phyloP scores from a whole-genome alignment of 331 rosid species.

The Rosa hybrid region DNA sequence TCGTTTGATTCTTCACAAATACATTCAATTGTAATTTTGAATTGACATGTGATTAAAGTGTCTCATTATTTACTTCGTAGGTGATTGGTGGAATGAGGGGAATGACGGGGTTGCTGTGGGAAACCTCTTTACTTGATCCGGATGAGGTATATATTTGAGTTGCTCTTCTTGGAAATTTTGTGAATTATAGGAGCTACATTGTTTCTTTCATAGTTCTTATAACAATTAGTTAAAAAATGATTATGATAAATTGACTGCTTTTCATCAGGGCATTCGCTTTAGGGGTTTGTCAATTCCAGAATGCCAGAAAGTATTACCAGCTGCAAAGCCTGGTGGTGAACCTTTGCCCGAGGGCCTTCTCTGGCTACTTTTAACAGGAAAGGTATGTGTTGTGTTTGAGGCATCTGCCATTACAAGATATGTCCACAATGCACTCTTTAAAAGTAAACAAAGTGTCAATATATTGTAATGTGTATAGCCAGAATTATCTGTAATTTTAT shows the following conservation, averaged over 20 bases:
- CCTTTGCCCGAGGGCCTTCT: slow-evolving; percentile 94
- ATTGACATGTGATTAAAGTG: not conserved
- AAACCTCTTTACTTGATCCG: slow-evolving; percentile 91
- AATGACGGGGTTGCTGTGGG: slow-evolving; percentile 97
- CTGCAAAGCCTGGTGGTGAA: slow-evolving; percentile 86
- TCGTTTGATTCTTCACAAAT: not conserved
- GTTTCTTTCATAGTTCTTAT: not conserved
- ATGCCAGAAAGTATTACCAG: slow-evolving; percentile 84
- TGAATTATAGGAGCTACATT: not conserved
- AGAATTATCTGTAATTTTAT: slow-evolving; percentile 7
- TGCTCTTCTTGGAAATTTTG: slow-evolving; percentile 5
- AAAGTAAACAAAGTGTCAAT: slow-evolving; percentile 7
- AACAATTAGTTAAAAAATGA: not conserved
- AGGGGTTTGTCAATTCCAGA: slow-evolving; percentile 89
- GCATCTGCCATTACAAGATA: slow-evolving; percentile 7
- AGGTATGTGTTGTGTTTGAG: slow-evolving; percentile 40
- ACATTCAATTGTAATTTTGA: not conserved
- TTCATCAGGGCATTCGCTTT: slow-evolving; percentile 87
- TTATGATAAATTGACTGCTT: slow-evolving; percentile 5
- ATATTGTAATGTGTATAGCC: slow-evolving; percentile 9
- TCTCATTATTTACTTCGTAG: slow-evolving; percentile 21
- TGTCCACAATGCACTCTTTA: not conserved
- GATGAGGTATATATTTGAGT: slow-evolving; percentile 67
- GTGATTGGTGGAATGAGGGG: slow-evolving; percentile 99
- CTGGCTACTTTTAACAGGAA: slow-evolving; percentile 96